Conservation (phyloP, 352 stramenopile species). For the Globisporangium alternatum region DNA sequence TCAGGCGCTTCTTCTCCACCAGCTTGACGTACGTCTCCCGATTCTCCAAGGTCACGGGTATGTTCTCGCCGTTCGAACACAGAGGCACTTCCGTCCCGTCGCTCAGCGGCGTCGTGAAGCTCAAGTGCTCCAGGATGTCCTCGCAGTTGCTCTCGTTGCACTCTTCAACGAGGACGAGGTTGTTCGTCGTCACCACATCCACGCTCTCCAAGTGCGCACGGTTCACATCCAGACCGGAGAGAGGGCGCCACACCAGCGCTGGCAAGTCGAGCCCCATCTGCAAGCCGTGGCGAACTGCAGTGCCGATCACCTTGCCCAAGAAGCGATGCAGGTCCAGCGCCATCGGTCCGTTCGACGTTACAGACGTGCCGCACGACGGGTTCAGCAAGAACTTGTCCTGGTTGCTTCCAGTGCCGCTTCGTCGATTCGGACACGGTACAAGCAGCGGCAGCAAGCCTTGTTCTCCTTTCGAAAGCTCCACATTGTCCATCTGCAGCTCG, state of each 20-base stretch:
- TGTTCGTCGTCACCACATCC: conserved; percentile 73
- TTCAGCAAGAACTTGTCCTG: conserved; percentile 93
- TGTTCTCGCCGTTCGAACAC: conserved; percentile 63
- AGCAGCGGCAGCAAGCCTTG: conserved; percentile 85
- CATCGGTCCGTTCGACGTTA: conserved; percentile 83
- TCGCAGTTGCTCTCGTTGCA: conserved; percentile 30
- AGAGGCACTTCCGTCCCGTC: conserved; percentile 75
- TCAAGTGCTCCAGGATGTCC: conserved; percentile 69
- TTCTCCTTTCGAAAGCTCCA: conserved; percentile 83
- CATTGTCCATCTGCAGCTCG: conserved; percentile 92
- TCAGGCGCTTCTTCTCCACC: conserved; percentile 67
- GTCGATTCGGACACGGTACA: conserved; percentile 87
- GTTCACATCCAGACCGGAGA: conserved; percentile 76
- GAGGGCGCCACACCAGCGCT: conserved; percentile 81
- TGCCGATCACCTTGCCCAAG: conserved; percentile 95
- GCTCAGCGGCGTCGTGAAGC: conserved; percentile 74
- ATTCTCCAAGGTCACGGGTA: conserved; percentile 64
- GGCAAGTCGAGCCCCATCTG: conserved; percentile 92
- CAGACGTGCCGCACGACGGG: conserved; percentile 74
- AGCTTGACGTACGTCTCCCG: conserved; percentile 60
- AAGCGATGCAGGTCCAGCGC: conserved; percentile 93
- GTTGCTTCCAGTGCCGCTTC: conserved; percentile 83
- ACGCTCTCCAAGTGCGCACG: conserved; percentile 77
- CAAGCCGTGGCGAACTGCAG: conserved; percentile 93
- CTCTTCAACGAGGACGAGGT: conserved; percentile 62